Percentiles rank a stretch among this genome's conserved stretches.
Evolutionary conservation across 768 basidiomycete species (phyloP).

Genomic region (Crepidotus variabilis): DNA sequence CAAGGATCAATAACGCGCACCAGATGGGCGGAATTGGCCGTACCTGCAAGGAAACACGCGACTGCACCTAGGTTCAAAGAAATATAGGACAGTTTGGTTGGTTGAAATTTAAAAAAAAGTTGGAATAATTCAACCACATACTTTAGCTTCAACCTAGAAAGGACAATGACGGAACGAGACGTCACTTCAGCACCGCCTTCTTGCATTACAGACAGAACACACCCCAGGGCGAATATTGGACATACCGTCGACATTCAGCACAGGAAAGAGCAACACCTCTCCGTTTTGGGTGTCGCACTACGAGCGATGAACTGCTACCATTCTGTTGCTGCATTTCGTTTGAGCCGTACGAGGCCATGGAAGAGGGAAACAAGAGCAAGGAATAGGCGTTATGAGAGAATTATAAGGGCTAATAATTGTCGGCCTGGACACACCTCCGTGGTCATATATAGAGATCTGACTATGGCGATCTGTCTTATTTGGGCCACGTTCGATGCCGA

Average conservation of each 20-base stretch:
- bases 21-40: constrained; percentile 10
- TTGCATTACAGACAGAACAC: constrained; percentile 10
- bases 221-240: constrained; percentile 1
- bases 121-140: constrained; percentile 24
- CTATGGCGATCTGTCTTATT: not conserved
- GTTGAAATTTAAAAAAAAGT: constrained; percentile 1
- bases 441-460: constrained; percentile 3
- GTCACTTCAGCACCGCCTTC: constrained; percentile 10
- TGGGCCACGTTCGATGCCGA: not conserved
- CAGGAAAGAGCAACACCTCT: constrained; percentile 57
- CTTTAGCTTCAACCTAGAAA: constrained; percentile 62
- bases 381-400: not conserved
- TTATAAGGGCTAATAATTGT: not conserved
- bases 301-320: constrained; percentile 18
- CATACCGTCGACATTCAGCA: constrained; percentile 66
- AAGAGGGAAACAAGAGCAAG: constrained; percentile 2
- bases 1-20: constrained; percentile 6
- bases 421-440: constrained; percentile 1
- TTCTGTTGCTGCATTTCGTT: not conserved
- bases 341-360: not conserved
- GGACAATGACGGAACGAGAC: constrained; percentile 12
- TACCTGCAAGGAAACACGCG: constrained; percentile 67
- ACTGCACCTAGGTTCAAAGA: constrained; percentile 41
- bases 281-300: constrained; percentile 40
- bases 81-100: constrained; percentile 8